A percentile compares a stretch with the other conserved stretches of the same genome.
Evolutionary conservation across 352 stramenopile genomes (phyloP).

Genomic region (Aphanomyces euteiches): DNA sequence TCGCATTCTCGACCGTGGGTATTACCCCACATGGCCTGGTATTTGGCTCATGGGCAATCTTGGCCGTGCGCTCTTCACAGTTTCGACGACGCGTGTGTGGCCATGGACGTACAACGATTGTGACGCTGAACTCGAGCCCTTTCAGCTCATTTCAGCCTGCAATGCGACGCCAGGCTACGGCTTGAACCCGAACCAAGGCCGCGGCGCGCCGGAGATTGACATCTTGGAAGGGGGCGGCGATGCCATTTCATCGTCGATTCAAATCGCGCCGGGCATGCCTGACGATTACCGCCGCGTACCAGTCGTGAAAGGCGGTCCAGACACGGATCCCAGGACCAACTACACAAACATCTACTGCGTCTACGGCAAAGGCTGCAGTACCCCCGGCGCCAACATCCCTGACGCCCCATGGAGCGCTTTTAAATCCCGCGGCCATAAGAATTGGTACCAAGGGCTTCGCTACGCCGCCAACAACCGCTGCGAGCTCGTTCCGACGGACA

Average conservation of each 20-base stretch:
- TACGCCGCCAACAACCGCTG: constrained; percentile 44
- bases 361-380: constrained; percentile 46
- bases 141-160: constrained; percentile 86
- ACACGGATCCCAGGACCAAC: constrained; percentile 30
- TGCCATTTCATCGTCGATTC: constrained; percentile 69
- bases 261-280: constrained; percentile 62
- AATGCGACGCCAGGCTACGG: constrained; percentile 88
- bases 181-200: constrained; percentile 82
- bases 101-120: constrained; percentile 88
- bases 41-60: constrained; percentile 89
- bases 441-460: constrained; percentile 45
- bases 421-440: constrained; percentile 36
- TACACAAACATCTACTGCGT: constrained; percentile 38
- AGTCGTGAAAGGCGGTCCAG: neutral
- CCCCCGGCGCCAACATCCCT: constrained; percentile 39
- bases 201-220: constrained; percentile 94
- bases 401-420: constrained; percentile 39
- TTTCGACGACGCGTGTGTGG: constrained; percentile 86
- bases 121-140: constrained; percentile 50
- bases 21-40: constrained; percentile 80
- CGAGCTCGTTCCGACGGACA: constrained; percentile 30
- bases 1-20: constrained; percentile 31
- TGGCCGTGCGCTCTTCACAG: constrained; percentile 76
- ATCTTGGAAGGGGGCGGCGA: constrained; percentile 85
- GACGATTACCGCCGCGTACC: constrained; percentile 44